Evolutionary conservation across 495 filamentous ascomycete genomes (phyloP).

Genomic region (Aeminium ludgeri): DNA sequence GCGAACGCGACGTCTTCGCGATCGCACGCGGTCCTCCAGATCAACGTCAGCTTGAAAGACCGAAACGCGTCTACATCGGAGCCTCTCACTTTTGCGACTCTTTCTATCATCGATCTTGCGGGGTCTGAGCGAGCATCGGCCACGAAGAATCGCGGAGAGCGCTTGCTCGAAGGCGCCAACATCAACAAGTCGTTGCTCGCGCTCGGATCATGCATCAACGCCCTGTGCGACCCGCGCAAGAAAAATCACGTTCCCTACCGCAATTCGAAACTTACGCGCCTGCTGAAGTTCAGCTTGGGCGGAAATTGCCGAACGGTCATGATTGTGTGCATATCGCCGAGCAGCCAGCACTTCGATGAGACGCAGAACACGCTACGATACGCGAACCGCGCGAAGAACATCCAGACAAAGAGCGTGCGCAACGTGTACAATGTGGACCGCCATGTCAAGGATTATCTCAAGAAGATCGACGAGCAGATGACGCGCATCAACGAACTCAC

Average conservation of each 20-base stretch:
- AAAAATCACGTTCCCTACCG: slow-evolving; percentile 91
- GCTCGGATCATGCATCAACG: slow-evolving; percentile 95
- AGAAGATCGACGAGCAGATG: slow-evolving; percentile 96
- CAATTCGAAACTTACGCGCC: slow-evolving; percentile 89
- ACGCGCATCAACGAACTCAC: slow-evolving; percentile 85
- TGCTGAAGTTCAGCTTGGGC: slow-evolving; percentile 92
- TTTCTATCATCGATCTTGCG: slow-evolving; percentile 95
- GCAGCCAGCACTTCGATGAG: slow-evolving; percentile 93
- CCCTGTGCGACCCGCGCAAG: slow-evolving; percentile 85
- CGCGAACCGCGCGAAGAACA: slow-evolving; percentile 96
- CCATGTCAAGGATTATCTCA: slow-evolving; percentile 94
- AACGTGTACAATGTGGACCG: slow-evolving; percentile 99
- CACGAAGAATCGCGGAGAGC: slow-evolving; percentile 89
- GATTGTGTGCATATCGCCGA: slow-evolving; percentile 97
- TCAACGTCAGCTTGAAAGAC: slow-evolving; percentile 88
- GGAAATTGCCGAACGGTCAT: slow-evolving; percentile 99
- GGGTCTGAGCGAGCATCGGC: slow-evolving; percentile 93
- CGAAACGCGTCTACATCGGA: slow-evolving; percentile 86
- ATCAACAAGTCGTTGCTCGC: slow-evolving; percentile 98
- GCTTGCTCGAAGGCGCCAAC: slow-evolving; percentile 86
- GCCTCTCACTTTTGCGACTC: slow-evolving; percentile 90
- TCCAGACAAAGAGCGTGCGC: slow-evolving; percentile 95
- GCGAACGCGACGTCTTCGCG: slow-evolving; percentile 96
- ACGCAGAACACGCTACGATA: slow-evolving; percentile 97
- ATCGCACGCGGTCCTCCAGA: slow-evolving; percentile 96